Base-by-base conservation (phyloP, 1,284 basidiomycete species). In the Stereum hirsutum region DNA sequence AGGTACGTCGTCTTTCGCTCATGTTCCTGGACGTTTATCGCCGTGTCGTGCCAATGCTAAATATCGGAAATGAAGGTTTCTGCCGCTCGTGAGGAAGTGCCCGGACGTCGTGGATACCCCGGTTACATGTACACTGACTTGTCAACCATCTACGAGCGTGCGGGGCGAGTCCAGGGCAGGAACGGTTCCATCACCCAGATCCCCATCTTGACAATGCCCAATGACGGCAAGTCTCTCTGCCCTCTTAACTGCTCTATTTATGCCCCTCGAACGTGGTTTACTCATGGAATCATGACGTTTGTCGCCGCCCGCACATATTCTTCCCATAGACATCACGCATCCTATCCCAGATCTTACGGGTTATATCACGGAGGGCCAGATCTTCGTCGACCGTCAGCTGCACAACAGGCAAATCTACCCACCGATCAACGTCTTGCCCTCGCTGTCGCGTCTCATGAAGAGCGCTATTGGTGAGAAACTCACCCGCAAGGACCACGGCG, bases 161-260 rank as follows among this genome's bases (percentile, higher is more conserved):
- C 96, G 39, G 96, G 96, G 46, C 94, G 96, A 62, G 96, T 99
- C 38, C 70, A 95, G 66, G 96, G 96, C 49, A 81, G 96, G 49
- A 98, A 98, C 67, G 96, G 96, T 39, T 98, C 94, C 36, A 99
- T 99, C 70, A 99, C 96, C 40, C 96, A 99, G 70, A 97, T 99
- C 62, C 96, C 96, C 45, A 99, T 99, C 59, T 75, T 99, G 51
- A 99, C 96, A 48, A 99, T 99, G 96, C 96, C 96, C 26, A 99
- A 99, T 71, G 96, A 99, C 66, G 93, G 91, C 89, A 65, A 64
- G 75, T 57, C 17, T 45, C 17, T 27, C 7, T 25, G 49, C 34
- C 17, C 46, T 54, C 44, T 44, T 49, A 47, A 44, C 44, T 7
- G 45, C 49, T n/a, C n/a, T n/a, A n/a, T n/a, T n/a, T n/a, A n/a